Base-by-base conservation (phyloP, 1,284 basidiomycete genomes). In the Fomitopsis betulina region DNA sequence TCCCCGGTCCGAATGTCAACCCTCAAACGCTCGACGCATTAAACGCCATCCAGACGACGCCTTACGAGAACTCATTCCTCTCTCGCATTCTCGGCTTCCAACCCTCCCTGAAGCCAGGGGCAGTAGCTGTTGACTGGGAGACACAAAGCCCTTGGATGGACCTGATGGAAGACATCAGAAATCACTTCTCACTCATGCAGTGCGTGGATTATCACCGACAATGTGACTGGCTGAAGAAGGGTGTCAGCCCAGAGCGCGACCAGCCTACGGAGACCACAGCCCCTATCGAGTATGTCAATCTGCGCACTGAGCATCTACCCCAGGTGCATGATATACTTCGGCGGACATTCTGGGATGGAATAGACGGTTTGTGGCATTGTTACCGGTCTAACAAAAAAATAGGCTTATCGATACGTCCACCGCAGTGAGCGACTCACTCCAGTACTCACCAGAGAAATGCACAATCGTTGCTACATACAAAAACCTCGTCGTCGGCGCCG, bases 391-490 rank as follows among this genome's bases (percentile, higher is more conserved):
- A 37, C 25, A 15, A 5, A 15, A 17, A 27, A 27, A 17, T 51
- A n/a, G 54, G 25, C 33, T 25, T 23, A 52, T 39, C n/a, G 21
- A 55, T 62, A 38, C 2, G 35, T 45, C 53, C 53, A 32, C 32
- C 45, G 30, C 57, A 91, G 89, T 91, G 19, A 79, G 77, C 55
- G 87, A 90, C 63, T 82, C 86, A 0, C 75, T 91, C 53, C 76
- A 86, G 43, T 83, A 84, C 62, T 77, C 74, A 2, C 87, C 89
- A 1, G 86, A 89, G 65, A 79, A 79, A 49, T 88, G 83, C 56
- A 91, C 89, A 0, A 76, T 92, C 32, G 73, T 92, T 19, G 89
- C 87, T 7, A 79, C 74, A 53, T 90, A 91, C 72, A 86, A 84
- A 57, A 76, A 78, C 54, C 74, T 91, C 19, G 87, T 92, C 9